A percentile compares a stretch with the other conserved stretches of the same genome.
Conservation (phyloP, 306 rosid species). For the Sicyos baderoa region DNA sequence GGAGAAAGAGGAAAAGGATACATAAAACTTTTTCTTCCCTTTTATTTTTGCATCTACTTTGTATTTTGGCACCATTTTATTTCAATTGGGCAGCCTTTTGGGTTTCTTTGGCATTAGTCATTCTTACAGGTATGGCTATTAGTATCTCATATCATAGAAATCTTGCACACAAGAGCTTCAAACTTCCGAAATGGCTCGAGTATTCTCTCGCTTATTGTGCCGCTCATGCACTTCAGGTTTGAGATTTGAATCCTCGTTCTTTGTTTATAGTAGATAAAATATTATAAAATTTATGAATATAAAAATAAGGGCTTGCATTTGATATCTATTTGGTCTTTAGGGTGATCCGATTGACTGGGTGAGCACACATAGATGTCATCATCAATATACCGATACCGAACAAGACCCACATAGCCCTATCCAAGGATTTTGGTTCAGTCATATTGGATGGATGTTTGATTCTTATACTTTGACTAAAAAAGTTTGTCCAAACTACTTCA, state of each 20-base stretch:
- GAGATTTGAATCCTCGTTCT: not conserved
- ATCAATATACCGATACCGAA: slow-evolving; percentile 50
- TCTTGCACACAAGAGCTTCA: slow-evolving; percentile 55
- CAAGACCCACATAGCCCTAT: slow-evolving; percentile 57
- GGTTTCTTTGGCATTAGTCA: too few relatives aligned
- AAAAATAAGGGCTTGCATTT: too few relatives aligned
- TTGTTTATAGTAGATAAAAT: too few relatives aligned
- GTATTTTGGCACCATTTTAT: not conserved
- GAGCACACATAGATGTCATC: slow-evolving; percentile 35
- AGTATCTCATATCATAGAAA: slow-evolving; percentile 46
- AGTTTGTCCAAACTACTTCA: not conserved
- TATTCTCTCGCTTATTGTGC: slow-evolving; percentile 53
- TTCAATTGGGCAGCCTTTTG: not conserved
- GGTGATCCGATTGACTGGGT: not conserved
- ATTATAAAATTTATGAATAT: too few relatives aligned
- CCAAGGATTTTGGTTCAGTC: slow-evolving; percentile 24
- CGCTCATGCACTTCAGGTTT: slow-evolving; percentile 47
- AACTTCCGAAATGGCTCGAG: slow-evolving; percentile 66
- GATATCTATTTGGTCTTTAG: too few relatives aligned
- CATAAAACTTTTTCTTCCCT: not conserved
- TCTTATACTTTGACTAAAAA: slow-evolving; percentile 21
- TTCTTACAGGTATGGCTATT: not conserved
- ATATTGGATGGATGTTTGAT: slow-evolving; percentile 53
- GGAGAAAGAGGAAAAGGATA: not conserved
- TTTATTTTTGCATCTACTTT: not conserved